Conservation (phyloP, 1,284 basidiomycete species). For the Tilletia caries region DNA sequence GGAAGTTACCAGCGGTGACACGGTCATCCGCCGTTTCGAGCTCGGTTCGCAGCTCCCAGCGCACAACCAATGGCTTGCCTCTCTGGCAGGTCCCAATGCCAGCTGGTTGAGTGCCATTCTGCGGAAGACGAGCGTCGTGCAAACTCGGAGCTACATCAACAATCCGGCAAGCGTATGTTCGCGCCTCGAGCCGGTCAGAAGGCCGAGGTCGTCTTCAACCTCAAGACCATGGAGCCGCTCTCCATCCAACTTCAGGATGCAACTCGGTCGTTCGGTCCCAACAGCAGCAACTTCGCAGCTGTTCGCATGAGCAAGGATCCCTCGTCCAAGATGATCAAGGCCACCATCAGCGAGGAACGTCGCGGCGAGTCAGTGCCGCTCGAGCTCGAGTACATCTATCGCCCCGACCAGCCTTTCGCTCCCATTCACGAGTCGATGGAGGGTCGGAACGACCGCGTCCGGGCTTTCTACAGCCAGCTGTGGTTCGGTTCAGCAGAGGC, state of each 20-base stretch:
- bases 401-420: conserved; percentile 80
- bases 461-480: conserved; percentile 56
- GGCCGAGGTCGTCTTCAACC: conserved; percentile 62
- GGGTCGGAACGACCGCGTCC: conserved; percentile 85
- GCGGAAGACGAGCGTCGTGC: conserved; percentile 68
- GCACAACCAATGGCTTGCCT: conserved; percentile 72
- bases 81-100: conserved; percentile 73
- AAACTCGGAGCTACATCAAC: conserved; percentile 64
- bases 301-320: conserved; percentile 59
- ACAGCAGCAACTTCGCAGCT: conserved; percentile 75
- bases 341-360: conserved; percentile 82
- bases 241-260: conserved; percentile 67
- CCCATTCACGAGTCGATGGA: conserved; percentile 87
- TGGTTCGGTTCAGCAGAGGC: conserved; percentile 48
- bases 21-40: conserved; percentile 41
- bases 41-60: conserved; percentile 29
- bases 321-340: conserved; percentile 61
- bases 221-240: conserved; percentile 58
- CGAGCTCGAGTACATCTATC: conserved; percentile 76
- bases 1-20: conserved; percentile 21
- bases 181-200: conserved; percentile 76
- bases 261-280: conserved; percentile 74
- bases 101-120: conserved; percentile 85
- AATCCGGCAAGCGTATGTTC: conserved; percentile 83
- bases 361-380: conserved; percentile 74